Evolutionary conservation across 805 yeast genomes (phyloP).

Genomic region (Saccharomycopsis fibuligera): DNA sequence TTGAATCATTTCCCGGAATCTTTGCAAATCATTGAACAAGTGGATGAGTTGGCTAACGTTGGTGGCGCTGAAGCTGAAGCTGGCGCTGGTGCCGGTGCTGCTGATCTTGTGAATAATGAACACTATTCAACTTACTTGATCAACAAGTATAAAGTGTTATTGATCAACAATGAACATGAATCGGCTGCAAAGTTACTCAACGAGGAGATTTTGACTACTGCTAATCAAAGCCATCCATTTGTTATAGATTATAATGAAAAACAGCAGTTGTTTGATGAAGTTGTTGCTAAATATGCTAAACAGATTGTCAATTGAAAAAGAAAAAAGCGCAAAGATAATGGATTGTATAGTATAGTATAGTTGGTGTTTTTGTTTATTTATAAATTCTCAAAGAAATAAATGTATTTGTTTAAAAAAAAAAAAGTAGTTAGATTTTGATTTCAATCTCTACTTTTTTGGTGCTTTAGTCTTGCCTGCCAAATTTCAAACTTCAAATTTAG

Average conservation of each 20-base stretch:
- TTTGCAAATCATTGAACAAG: conserved; percentile 47
- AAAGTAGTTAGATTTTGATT: too few relatives aligned
- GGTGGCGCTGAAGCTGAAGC: too few relatives aligned
- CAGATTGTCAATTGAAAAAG: not conserved
- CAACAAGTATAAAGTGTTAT: conserved; percentile 60
- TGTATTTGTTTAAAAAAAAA: too few relatives aligned
- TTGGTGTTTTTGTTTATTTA: too few relatives aligned
- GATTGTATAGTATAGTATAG: too few relatives aligned
- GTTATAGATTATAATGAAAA: conserved; percentile 56
- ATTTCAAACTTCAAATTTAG: too few relatives aligned
- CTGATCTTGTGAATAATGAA: conserved; percentile 29
- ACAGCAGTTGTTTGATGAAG: conserved; percentile 60
- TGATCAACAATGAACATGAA: conserved; percentile 47
- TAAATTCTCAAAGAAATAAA: too few relatives aligned
- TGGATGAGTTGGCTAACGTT: not conserved
- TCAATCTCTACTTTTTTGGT: too few relatives aligned
- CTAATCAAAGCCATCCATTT: conserved; percentile 44
- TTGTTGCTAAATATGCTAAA: conserved; percentile 43
- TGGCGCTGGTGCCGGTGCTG: too few relatives aligned
- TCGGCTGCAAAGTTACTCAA: conserved; percentile 35
- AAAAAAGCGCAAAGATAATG: not conserved
- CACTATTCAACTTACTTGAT: conserved; percentile 43
- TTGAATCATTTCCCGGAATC: conserved; percentile 81
- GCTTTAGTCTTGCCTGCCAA: too few relatives aligned
- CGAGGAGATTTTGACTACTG: conserved; percentile 41